Percentiles rank a stretch among this genome's conserved stretches.
Evolutionary conservation across 257 asterid genomes (phyloP).

Genomic region (Penstemon barbatus): DNA sequence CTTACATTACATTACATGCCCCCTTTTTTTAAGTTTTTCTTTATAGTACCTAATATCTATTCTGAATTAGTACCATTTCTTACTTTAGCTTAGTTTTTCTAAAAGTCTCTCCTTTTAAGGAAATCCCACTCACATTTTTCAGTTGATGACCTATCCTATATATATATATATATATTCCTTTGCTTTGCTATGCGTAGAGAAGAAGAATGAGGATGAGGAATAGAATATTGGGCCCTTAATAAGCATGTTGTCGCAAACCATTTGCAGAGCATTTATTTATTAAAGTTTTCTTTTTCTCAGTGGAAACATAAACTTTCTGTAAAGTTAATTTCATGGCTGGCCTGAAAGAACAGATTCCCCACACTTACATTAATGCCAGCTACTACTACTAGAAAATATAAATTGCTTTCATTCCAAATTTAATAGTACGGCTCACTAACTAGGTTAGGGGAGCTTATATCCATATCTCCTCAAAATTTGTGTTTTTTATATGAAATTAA

Average conservation of each 20-base stretch:
- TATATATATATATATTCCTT: too few species aligned
- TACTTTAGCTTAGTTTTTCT: too few species aligned
- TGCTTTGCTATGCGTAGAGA: not conserved
- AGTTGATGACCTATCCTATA: not conserved
- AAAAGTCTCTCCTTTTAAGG: constrained; percentile 37
- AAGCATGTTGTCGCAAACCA: constrained; percentile 27
- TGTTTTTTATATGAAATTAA: constrained; percentile 31
- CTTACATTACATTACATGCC: not conserved
- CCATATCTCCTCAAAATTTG: constrained; percentile 34
- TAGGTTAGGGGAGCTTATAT: not conserved
- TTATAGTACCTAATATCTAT: not conserved
- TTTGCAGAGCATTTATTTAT: constrained; percentile 26
- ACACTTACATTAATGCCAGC: constrained; percentile 19
- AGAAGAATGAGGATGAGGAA: constrained; percentile 39
- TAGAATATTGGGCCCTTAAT: constrained; percentile 31
- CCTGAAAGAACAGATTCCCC: constrained; percentile 40
- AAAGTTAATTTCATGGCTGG: constrained; percentile 37
- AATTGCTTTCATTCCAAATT: not conserved
- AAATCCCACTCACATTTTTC: constrained; percentile 26
- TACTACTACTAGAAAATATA: not conserved
- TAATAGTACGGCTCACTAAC: not conserved
- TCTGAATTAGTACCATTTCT: too few species aligned
- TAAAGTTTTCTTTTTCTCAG: constrained; percentile 26
- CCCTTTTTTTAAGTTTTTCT: not conserved
- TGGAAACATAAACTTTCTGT: constrained; percentile 47